Evolutionary conservation across 805 yeast species (phyloP).

Genomic region (Saccharomycopsis olivae): DNA sequence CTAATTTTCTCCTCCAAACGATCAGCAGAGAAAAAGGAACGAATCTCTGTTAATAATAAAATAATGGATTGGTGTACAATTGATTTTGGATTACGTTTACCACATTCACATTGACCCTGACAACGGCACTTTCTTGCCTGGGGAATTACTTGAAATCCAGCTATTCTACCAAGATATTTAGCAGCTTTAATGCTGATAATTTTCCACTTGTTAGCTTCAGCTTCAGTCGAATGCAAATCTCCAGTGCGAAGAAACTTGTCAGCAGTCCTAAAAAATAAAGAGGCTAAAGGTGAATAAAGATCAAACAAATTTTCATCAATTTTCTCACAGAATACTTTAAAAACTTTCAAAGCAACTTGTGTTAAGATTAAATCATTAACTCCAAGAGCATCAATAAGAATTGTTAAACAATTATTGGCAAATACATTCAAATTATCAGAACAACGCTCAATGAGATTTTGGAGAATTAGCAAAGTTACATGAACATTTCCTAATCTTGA

Average conservation of each 20-base stretch:
- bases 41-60: conserved; percentile 6
- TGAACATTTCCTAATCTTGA: conserved; percentile 63
- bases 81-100: not conserved
- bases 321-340: conserved; percentile 35
- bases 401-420: conserved; percentile 55
- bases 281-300: conserved; percentile 52
- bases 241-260: conserved; percentile 23
- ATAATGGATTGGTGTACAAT: conserved; percentile 4
- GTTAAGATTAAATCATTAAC: conserved; percentile 54
- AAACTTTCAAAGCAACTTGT: conserved; percentile 40
- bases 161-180: conserved; percentile 20
- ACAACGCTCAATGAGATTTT: conserved; percentile 64
- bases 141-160: too few relatives aligned
- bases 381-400: conserved; percentile 41
- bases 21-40: conserved; percentile 3
- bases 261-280: conserved; percentile 32
- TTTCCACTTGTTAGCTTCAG: conserved; percentile 12
- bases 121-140: too few relatives aligned
- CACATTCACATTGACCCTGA: too few relatives aligned
- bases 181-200: conserved; percentile 20
- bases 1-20: conserved; percentile 5
- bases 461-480: conserved; percentile 66
- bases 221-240: not conserved
- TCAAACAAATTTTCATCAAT: conserved; percentile 54
- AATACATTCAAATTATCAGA: conserved; percentile 76